phyloP scores from a whole-genome alignment of 768 basidiomycete species.

The Ramaria sp. region DNA sequence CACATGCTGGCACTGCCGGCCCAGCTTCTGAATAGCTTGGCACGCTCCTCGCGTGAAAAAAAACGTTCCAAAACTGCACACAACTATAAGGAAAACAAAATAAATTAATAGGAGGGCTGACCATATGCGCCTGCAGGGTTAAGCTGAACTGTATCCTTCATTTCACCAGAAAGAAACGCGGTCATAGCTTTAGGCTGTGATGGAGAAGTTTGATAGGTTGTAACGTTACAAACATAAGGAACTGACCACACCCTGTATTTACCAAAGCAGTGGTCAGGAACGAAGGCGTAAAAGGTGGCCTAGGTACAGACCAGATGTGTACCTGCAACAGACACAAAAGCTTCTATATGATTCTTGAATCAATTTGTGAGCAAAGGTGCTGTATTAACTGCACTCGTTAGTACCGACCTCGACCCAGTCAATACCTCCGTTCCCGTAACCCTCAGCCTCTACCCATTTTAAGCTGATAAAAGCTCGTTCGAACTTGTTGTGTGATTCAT shows the following conservation, averaged over 20 bases:
- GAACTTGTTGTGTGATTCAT: background rate
- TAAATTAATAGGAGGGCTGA: constrained; percentile 17
- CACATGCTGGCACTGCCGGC: constrained; percentile 90
- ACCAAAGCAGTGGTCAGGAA: constrained; percentile 1
- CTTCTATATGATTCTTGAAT: constrained; percentile 68
- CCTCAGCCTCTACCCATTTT: constrained; percentile 93
- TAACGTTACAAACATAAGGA: background rate
- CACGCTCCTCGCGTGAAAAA: constrained; percentile 84
- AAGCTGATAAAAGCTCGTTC: constrained; percentile 35
- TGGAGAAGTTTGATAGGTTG: background rate
- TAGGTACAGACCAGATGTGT: constrained; percentile 59
- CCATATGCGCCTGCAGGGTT: constrained; percentile 74
- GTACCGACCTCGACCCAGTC: constrained; percentile 79
- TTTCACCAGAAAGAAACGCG: constrained; percentile 91
- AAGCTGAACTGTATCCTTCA: constrained; percentile 86
- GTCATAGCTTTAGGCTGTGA: constrained; percentile 86
- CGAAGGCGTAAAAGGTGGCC: background rate
- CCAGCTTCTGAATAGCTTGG: constrained; percentile 88
- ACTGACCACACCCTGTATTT: constrained; percentile 60
- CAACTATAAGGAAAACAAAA: constrained; percentile 13
- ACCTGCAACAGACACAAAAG: constrained; percentile 76
- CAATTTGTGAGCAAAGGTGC: constrained; percentile 1
- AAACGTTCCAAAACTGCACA: constrained; percentile 67
- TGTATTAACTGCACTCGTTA: background rate
- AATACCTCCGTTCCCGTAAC: constrained; percentile 70